phyloP scores from a whole-genome alignment of 129 eudicot species.

The Ambrosia artemisiifolia region DNA sequence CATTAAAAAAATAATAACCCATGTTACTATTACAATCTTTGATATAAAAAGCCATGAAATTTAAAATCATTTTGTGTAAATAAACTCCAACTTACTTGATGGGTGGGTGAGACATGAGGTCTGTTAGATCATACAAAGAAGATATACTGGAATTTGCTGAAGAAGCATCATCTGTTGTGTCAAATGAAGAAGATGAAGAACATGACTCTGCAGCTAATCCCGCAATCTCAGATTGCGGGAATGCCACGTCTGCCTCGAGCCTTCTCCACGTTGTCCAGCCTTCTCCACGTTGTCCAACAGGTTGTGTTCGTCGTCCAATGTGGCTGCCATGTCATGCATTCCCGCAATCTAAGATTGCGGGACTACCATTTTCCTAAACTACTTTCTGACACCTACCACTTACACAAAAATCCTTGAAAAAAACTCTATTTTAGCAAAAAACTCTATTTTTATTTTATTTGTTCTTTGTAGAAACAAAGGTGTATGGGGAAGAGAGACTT shows the following conservation, averaged over 20 bases:
- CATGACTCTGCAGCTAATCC: too few species aligned
- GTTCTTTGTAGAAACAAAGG: background rate
- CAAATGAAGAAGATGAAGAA: conserved; percentile 50
- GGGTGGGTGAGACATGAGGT: conserved; percentile 69
- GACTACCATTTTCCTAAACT: too few species aligned
- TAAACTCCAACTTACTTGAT: conserved; percentile 56
- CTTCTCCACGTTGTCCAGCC: too few species aligned
- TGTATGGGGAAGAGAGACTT: conserved; percentile 2
- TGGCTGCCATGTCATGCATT: too few species aligned
- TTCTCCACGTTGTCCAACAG: too few species aligned
- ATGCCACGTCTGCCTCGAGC: too few species aligned
- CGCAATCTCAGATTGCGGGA: too few species aligned
- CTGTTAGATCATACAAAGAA: conserved; percentile 58
- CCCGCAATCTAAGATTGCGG: too few species aligned
- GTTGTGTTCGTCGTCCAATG: too few species aligned
- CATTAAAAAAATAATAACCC: background rate
- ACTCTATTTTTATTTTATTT: background rate
- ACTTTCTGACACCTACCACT: too few species aligned
- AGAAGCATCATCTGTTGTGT: conserved; percentile 56
- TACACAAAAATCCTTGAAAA: too few species aligned
- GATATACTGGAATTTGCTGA: conserved; percentile 44
- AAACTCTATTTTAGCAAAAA: too few species aligned
- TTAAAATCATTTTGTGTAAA: background rate
- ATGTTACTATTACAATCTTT: conserved; percentile 11
- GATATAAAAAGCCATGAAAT: background rate